phyloP scores from a whole-genome alignment of 2,329 filamentous ascomycete genomes.

The Aspergillus sp. region DNA sequence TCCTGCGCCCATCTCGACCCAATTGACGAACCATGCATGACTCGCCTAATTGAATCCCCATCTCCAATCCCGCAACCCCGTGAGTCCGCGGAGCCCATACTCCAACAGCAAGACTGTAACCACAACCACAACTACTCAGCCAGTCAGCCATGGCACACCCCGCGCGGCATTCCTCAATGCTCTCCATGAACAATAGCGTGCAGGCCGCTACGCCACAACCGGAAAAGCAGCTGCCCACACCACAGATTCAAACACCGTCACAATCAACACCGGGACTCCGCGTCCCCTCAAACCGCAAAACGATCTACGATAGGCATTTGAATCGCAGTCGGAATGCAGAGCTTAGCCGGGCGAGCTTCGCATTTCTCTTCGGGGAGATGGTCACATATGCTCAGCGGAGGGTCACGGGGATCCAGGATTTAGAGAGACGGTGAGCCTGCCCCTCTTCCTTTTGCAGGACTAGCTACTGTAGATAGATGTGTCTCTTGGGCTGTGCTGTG shows the following conservation, averaged over 20 bases:
- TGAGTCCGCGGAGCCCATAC: slow-evolving; percentile 5
- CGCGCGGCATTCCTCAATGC: slow-evolving; percentile 37
- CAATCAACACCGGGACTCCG: slow-evolving; percentile 65
- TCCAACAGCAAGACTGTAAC: not conserved
- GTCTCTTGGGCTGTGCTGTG: too few relatives aligned
- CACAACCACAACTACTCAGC: not conserved
- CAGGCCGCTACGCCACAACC: slow-evolving; percentile 22
- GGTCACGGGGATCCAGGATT: slow-evolving; percentile 89
- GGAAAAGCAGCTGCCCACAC: slow-evolving; percentile 33
- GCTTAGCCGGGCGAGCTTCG: slow-evolving; percentile 90
- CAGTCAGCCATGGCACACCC: slow-evolving; percentile 33
- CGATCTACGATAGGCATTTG: slow-evolving; percentile 94
- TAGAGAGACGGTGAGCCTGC: slow-evolving; percentile 78
- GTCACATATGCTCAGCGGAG: slow-evolving; percentile 90
- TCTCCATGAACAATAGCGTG: slow-evolving; percentile 36
- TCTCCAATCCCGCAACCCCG: not conserved
- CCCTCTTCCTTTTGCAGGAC: not conserved
- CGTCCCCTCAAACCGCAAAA: slow-evolving; percentile 91
- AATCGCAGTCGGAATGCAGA: slow-evolving; percentile 88
- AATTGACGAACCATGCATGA: not conserved
- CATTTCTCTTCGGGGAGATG: slow-evolving; percentile 96
- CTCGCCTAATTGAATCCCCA: not conserved
- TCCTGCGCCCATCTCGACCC: not conserved
- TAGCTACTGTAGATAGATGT: too few relatives aligned
- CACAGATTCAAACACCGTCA: slow-evolving; percentile 55